Base-by-base conservation (phyloP, 164 flowering plant genomes). In the Vitis riparia region DNA sequence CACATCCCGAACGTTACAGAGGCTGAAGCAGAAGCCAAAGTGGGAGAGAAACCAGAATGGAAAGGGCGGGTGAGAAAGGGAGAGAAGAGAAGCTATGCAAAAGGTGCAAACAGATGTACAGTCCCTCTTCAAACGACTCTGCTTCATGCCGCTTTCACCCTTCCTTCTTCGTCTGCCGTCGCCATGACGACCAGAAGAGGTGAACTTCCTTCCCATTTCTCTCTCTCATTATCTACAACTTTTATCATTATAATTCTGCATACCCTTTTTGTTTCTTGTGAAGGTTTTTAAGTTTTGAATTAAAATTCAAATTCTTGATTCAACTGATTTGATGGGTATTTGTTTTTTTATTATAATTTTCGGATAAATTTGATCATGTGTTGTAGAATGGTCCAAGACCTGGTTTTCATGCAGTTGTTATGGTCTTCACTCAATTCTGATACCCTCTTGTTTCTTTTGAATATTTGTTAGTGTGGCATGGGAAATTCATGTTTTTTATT, bases 131-230 rank as follows among this genome's bases (percentile, higher is more conserved):
- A 5, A 92, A 94, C 77, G 50, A 71, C 59, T 52, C 90, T 50
- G 83, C 89, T 16, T 84, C 98, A 51, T 94, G 97, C 82, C 88
- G 91, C 8, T 91, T 89, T 64, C 97, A 92, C 68, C 91, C 98
- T 77, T 94, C 97, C 16, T 90, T 94, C 86, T 92, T 94, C 77
- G 93, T 90, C 69, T 94, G 86, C 56, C 87, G 98, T 51, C 91
- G 98, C 65, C 97, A 94, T 79, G 98, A 94, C 56, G 97, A 94
- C 75, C 97, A 94, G 73, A 90, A 78, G 59, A 88, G 98, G 97
- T 93, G 67, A 55, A 27, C 27, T 9, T 9, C 8, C 6, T 47
- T 44, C 19, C 48, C 58, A 62, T 65, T 56, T 55, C 53, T 61
- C 30, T 14, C 53, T 63, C 53, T 29, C 17, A 1, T 23, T 23